A percentile compares a stretch with the other conserved stretches of the same genome.
Conservation (phyloP, 164 flowering plant genomes). For the Berberis vulgaris region DNA sequence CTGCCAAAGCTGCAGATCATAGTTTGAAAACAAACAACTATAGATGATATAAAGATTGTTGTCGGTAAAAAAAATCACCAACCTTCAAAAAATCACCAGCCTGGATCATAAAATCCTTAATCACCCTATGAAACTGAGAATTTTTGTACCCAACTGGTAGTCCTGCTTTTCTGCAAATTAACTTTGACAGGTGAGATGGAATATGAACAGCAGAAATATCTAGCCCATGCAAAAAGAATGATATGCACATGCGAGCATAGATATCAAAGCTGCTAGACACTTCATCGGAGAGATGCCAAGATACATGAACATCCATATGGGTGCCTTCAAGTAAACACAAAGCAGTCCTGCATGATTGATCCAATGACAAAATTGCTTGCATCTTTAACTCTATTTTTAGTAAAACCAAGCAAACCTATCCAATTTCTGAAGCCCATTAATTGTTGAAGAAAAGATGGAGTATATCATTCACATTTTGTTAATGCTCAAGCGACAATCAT, state of each 20-base stretch:
- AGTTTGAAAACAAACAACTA: neutral
- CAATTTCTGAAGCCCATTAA: too few relatives aligned
- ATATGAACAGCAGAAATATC: neutral
- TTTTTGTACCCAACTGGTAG: conserved; percentile 89
- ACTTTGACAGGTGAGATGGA: conserved; percentile 2
- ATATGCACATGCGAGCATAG: too few relatives aligned
- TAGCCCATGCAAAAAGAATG: neutral
- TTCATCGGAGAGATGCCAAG: too few relatives aligned
- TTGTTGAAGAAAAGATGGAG: too few relatives aligned
- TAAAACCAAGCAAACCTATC: too few relatives aligned
- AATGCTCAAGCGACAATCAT: too few relatives aligned
- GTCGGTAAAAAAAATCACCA: conserved; percentile 4
- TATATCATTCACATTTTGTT: too few relatives aligned
- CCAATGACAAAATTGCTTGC: too few relatives aligned
- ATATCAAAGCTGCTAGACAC: neutral
- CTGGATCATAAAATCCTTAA: conserved; percentile 96
- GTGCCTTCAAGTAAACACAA: too few relatives aligned
- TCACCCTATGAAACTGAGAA: conserved; percentile 93
- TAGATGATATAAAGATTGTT: neutral
- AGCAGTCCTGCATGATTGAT: too few relatives aligned
- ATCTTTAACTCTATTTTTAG: too few relatives aligned
- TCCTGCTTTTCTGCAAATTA: conserved; percentile 71
- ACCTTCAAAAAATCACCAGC: conserved; percentile 96
- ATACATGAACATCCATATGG: too few relatives aligned
- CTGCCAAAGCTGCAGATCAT: neutral